Evolutionary conservation across 768 basidiomycete species (phyloP).

Genomic region (Rhizopogon roseolus): DNA sequence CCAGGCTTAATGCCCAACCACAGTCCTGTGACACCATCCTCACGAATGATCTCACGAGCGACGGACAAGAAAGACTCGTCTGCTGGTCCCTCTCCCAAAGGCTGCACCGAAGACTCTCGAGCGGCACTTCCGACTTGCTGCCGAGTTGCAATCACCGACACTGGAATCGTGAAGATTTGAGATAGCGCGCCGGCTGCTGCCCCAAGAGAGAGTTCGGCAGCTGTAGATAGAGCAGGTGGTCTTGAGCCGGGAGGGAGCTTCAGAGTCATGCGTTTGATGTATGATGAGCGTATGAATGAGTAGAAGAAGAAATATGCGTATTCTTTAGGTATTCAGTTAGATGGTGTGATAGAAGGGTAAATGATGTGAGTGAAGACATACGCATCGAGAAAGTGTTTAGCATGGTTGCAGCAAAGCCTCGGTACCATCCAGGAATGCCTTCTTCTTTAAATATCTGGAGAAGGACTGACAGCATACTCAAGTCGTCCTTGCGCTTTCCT

Average conservation of each 20-base stretch:
- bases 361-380: slow-evolving; percentile 35
- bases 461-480: slow-evolving; percentile 61
- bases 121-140: slow-evolving; percentile 77
- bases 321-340: slow-evolving; percentile 48
- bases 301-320: slow-evolving; percentile 99
- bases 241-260: slow-evolving; percentile 59
- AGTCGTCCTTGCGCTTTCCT: slow-evolving; percentile 43
- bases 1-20: slow-evolving; percentile 94
- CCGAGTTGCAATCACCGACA: slow-evolving; percentile 94
- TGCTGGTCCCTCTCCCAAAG: slow-evolving; percentile 5
- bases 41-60: slow-evolving; percentile 80
- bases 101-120: neutral
- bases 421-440: slow-evolving; percentile 79
- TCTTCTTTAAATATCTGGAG: slow-evolving; percentile 72
- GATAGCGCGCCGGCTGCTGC: slow-evolving; percentile 91
- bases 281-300: slow-evolving; percentile 80
- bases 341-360: neutral
- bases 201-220: slow-evolving; percentile 80
- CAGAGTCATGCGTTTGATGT: slow-evolving; percentile 64
- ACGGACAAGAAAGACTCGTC: slow-evolving; percentile 79
- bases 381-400: slow-evolving; percentile 97
- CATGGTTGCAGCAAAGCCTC: slow-evolving; percentile 95
- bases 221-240: slow-evolving; percentile 61
- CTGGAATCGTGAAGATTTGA: slow-evolving; percentile 97
- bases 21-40: slow-evolving; percentile 82